These are phyloP conservation scores for Hypholoma sublateritium DNA, from an alignment of 768 basidiomycete genomes.

Conservation along the genomic window DNA sequence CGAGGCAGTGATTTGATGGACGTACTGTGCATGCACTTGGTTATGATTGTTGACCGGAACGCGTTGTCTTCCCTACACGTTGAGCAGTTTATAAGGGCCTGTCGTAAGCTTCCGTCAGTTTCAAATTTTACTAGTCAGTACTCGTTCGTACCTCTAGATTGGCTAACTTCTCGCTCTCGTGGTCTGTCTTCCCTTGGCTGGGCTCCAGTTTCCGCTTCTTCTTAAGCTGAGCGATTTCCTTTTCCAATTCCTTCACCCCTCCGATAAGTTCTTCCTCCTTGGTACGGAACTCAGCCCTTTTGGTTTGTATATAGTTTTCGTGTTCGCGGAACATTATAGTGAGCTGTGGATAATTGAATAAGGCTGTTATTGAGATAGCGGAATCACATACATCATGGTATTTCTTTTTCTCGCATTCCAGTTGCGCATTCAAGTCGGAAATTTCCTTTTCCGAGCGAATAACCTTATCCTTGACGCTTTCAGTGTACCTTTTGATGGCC, in stretches of 20 bases:
- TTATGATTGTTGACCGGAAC: conserved; percentile 69
- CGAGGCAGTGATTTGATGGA: conserved; percentile 13
- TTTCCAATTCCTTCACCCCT: conserved; percentile 52
- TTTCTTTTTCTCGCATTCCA: conserved; percentile 39
- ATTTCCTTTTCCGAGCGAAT: conserved; percentile 21
- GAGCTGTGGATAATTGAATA: conserved; percentile 8
- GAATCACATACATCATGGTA: conserved; percentile 36
- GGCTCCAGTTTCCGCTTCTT: conserved; percentile 23
- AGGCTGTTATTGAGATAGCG: not conserved
- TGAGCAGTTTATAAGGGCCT: conserved; percentile 87
- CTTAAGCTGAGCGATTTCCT: conserved; percentile 44
- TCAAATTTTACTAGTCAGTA: not conserved
- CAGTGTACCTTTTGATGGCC: conserved; percentile 28
- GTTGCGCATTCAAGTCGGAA: conserved; percentile 29
- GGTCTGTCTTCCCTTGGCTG: not conserved
- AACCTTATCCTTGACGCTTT: conserved; percentile 23
- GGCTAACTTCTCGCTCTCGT: conserved; percentile 4
- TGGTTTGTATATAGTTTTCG: conserved; percentile 28
- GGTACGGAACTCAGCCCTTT: conserved; percentile 36
- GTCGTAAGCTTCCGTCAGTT: not conserved
- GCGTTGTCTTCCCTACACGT: conserved; percentile 75
- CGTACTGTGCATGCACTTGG: conserved; percentile 92
- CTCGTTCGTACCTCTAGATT: conserved; percentile 4
- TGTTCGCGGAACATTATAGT: conserved; percentile 29
- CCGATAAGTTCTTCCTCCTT: conserved; percentile 50